Percentiles rank a stretch among this genome's conserved stretches.
These are phyloP conservation scores for Eutrema yunnanense DNA, from an alignment of 345 rosid species.

Conservation along the genomic window DNA sequence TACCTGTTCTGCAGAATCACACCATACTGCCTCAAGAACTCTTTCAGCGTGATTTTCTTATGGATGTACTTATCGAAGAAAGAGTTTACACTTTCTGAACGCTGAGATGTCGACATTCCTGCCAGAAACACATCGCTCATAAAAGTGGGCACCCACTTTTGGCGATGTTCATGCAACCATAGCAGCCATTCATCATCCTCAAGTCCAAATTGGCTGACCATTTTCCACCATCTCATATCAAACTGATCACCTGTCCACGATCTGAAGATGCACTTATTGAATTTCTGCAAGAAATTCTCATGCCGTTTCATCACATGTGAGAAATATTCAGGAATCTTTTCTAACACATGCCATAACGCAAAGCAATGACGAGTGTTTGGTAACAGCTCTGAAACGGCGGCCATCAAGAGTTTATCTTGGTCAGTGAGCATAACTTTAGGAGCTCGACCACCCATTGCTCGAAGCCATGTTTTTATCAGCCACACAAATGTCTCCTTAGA, in stretches of 20 bases:
- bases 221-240: conserved; percentile 60
- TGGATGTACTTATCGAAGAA: conserved; percentile 59
- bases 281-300: conserved; percentile 49
- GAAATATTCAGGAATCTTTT: conserved; percentile 39
- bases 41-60: conserved; percentile 54
- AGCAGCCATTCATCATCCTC: conserved; percentile 48
- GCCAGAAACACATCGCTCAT: conserved; percentile 45
- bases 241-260: conserved; percentile 59
- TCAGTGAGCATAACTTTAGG: conserved; percentile 41
- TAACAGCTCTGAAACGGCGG: conserved; percentile 32
- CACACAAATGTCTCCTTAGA: conserved; percentile 35
- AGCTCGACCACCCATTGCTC: conserved; percentile 43
- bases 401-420: conserved; percentile 39
- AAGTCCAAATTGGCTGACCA: conserved; percentile 52
- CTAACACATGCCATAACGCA: conserved; percentile 44
- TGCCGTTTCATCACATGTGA: conserved; percentile 37
- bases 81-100: conserved; percentile 54
- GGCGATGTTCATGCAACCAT: conserved; percentile 50
- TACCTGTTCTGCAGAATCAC: conserved; percentile 50
- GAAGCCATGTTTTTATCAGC: conserved; percentile 44
- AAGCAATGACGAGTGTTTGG: conserved; percentile 41
- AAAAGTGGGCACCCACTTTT: conserved; percentile 54
- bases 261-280: conserved; percentile 56
- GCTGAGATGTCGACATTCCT: conserved; percentile 52
- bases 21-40: conserved; percentile 55